Evolutionary conservation across 2,329 filamentous ascomycete genomes (phyloP).

Genomic region (Fusarium veterinarium): DNA sequence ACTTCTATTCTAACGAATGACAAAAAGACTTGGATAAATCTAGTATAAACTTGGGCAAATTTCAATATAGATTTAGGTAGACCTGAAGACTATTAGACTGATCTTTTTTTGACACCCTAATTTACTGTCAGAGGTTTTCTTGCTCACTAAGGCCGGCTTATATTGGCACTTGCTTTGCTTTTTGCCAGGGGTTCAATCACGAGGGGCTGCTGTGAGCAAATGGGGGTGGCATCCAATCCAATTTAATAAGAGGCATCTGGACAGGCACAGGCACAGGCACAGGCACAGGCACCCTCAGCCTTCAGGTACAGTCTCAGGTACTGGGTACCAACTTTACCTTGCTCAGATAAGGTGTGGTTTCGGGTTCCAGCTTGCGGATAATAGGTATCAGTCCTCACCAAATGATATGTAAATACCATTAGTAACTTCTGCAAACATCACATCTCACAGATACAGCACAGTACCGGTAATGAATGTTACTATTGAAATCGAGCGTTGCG

Average conservation of each 20-base stretch:
- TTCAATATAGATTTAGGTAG: background rate
- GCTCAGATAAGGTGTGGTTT: background rate
- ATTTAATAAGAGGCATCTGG: background rate
- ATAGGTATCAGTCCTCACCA: background rate
- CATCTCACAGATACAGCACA: background rate
- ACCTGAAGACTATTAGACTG: background rate
- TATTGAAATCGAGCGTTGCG: slow-evolving; percentile 9
- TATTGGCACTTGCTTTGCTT: background rate
- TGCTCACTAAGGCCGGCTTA: background rate
- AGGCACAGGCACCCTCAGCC: background rate
- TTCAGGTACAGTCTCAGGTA: background rate
- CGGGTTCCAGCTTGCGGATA: background rate
- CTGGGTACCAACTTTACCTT: background rate
- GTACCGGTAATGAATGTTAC: background rate
- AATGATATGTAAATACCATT: background rate
- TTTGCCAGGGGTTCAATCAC: slow-evolving; percentile 15
- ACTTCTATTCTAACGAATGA: background rate
- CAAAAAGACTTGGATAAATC: background rate
- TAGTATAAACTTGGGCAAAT: background rate
- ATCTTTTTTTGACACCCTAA: background rate
- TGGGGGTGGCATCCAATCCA: slow-evolving; percentile 3
- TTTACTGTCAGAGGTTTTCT: background rate
- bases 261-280: slow-evolving; percentile 8
- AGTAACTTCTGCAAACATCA: background rate
- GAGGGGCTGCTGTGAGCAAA: slow-evolving; percentile 15